Base-by-base conservation (phyloP, 2,329 filamentous ascomycete species). In the Botrytis squamosa region DNA sequence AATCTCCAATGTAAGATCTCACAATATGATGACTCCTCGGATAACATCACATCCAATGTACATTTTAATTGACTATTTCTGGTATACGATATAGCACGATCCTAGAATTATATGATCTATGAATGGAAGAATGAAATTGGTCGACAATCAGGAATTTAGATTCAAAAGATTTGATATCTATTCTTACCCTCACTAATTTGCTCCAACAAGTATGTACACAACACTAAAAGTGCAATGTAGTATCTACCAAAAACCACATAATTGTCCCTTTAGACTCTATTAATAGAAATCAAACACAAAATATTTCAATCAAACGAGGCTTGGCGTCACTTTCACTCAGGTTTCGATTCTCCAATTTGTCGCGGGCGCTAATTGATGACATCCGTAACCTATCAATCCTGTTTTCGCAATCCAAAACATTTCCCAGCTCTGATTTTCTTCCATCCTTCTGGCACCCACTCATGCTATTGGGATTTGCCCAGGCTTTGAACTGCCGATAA, bases 341-440 rank as follows among this genome's bases (percentile, higher is more conserved):
- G 7, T 40, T 42, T 42, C 25, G 44, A 18, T 29, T 68, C 49
- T 68, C 5, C 5, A 55, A 42, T 57, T 29, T 36, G 29, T 36
- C 63, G 42, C 71, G 71, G 71, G 46, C 63, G 71, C 71, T 72
- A 72, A 69, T 29, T 49, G 44, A 57, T 72, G 52, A 69, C 71
- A 72, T 69, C 71, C 71, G 71, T 46, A 25, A 42, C n/a, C 42
- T 55, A 67, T 55, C 65, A n/a, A 42, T 40, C 36, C 38, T 20
- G n/a, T 38, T 36, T 60, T 44, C 38, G 38, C 68, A 44, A 62
- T 63, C n/a, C 49, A 14, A 69, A 55, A 57, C 38, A 57, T 57
- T 25, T 57, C 38, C 66, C n/a, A 57, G 18, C 49, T 69, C 38
- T 33, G 66, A 42, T 40, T 57, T 42, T 14, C 12, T 69, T 69